phyloP scores from a whole-genome alignment of 192 early-diverging fungal species.

The Coemansia sp. region DNA sequence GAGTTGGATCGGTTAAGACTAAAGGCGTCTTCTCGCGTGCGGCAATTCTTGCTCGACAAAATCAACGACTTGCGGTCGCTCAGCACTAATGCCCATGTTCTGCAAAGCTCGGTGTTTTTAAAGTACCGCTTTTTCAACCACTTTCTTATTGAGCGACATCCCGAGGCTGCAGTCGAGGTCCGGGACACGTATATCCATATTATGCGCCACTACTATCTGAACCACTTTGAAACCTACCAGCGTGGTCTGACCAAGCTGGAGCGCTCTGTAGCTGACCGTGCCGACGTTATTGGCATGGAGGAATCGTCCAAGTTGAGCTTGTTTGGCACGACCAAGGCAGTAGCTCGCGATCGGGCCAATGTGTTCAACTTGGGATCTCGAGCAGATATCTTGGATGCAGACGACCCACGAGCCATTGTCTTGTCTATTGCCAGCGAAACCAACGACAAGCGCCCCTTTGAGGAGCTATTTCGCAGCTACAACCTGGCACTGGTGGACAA shows the following conservation, averaged over 20 bases:
- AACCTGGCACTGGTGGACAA: conserved; percentile 91
- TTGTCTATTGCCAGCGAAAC: conserved; percentile 46
- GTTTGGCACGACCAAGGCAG: conserved; percentile 65
- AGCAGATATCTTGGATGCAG: conserved; percentile 68
- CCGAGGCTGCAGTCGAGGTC: conserved; percentile 84
- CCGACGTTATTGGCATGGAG: conserved; percentile 83
- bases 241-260: conserved; percentile 73
- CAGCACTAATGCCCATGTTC: conserved; percentile 89
- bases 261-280: conserved; percentile 72
- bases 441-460: conserved; percentile 61
- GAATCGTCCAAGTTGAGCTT: conserved; percentile 74
- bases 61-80: conserved; percentile 84
- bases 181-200: conserved; percentile 82
- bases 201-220: conserved; percentile 80
- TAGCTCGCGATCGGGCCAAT: conserved; percentile 76
- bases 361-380: conserved; percentile 83
- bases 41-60: conserved; percentile 82
- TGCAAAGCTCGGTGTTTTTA: conserved; percentile 87
- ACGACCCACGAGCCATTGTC: conserved; percentile 85
- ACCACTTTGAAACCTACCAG: conserved; percentile 88
- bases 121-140: conserved; percentile 90
- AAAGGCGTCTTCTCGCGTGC: conserved; percentile 78
- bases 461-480: conserved; percentile 87
- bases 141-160: conserved; percentile 86
- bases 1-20: conserved; percentile 88